Evolutionary conservation across 345 rosid genomes (phyloP).

Genomic region (Eucalyptus guilfoylei): DNA sequence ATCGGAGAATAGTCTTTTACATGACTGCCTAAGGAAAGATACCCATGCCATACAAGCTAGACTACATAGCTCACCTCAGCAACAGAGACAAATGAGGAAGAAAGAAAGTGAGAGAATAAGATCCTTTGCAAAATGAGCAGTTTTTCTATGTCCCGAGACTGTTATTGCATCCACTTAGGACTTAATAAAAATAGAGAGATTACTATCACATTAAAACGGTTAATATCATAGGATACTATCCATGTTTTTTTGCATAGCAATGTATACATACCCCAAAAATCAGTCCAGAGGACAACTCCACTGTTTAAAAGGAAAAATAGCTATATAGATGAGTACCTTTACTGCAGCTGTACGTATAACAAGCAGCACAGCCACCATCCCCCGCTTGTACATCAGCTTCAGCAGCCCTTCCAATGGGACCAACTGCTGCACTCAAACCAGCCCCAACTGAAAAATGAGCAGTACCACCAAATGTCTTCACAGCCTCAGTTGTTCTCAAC

Average conservation of each 20-base stretch:
- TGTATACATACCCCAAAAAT: not conserved
- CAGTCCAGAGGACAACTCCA: not conserved
- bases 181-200: not conserved
- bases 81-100: not conserved
- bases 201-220: not conserved
- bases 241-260: not conserved
- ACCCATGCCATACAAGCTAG: not conserved
- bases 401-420: slow-evolving; percentile 62
- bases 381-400: slow-evolving; percentile 94
- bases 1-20: not conserved
- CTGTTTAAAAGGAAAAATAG: not conserved
- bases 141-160: not conserved
- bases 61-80: not conserved
- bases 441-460: slow-evolving; percentile 88
- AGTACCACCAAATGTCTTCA: slow-evolving; percentile 73
- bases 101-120: not conserved
- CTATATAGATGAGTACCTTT: slow-evolving; percentile 40
- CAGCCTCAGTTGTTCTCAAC: slow-evolving; percentile 74
- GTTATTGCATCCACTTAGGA: not conserved
- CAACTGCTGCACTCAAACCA: slow-evolving; percentile 90
- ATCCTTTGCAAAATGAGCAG: not conserved
- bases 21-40: not conserved
- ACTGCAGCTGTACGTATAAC: slow-evolving; percentile 96
- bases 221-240: not conserved
- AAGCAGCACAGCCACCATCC: slow-evolving; percentile 88